Evolutionary conservation across 2,329 filamentous ascomycete species (phyloP).

Genomic region (Cyanodermella asteris): DNA sequence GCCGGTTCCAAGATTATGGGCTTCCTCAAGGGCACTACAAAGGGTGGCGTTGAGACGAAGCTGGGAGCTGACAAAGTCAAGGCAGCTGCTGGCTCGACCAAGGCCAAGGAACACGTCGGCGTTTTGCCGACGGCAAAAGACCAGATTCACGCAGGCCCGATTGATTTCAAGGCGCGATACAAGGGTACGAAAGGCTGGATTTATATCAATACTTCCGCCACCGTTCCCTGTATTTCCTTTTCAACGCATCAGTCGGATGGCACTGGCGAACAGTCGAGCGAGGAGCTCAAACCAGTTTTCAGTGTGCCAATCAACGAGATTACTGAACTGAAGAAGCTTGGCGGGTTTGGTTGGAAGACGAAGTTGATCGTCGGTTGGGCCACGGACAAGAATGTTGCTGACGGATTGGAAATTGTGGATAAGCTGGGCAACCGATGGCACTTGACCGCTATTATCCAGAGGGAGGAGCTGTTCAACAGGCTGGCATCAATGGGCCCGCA

Average conservation of each 20-base stretch:
- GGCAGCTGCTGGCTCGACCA: slow-evolving; percentile 35
- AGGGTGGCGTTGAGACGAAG: slow-evolving; percentile 49
- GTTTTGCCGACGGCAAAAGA: slow-evolving; percentile 34
- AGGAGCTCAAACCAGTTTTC: slow-evolving; percentile 38
- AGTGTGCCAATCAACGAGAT: slow-evolving; percentile 50
- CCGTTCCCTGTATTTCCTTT: slow-evolving; percentile 46
- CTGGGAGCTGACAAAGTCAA: slow-evolving; percentile 50
- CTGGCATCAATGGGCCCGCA: slow-evolving; percentile 54
- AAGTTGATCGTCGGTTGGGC: slow-evolving; percentile 68
- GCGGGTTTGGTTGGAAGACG: slow-evolving; percentile 66
- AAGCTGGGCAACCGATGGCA: slow-evolving; percentile 31
- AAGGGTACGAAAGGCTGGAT: slow-evolving; percentile 50
- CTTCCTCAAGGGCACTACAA: slow-evolving; percentile 48
- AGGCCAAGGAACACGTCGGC: slow-evolving; percentile 49
- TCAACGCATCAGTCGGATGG: slow-evolving; percentile 26
- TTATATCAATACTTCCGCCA: slow-evolving; percentile 45
- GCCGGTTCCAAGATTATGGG: slow-evolving; percentile 35
- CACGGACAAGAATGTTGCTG: slow-evolving; percentile 48
- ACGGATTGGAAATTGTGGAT: slow-evolving; percentile 49
- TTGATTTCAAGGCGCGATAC: slow-evolving; percentile 54
- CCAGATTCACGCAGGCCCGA: slow-evolving; percentile 36
- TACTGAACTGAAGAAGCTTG: slow-evolving; percentile 53
- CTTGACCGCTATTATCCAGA: slow-evolving; percentile 47
- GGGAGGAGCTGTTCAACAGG: slow-evolving; percentile 66
- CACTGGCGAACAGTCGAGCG: slow-evolving; percentile 7